These are phyloP conservation scores for Lachnum nothofagi DNA, from an alignment of 2,329 filamentous ascomycete genomes.

Conservation along the genomic window DNA sequence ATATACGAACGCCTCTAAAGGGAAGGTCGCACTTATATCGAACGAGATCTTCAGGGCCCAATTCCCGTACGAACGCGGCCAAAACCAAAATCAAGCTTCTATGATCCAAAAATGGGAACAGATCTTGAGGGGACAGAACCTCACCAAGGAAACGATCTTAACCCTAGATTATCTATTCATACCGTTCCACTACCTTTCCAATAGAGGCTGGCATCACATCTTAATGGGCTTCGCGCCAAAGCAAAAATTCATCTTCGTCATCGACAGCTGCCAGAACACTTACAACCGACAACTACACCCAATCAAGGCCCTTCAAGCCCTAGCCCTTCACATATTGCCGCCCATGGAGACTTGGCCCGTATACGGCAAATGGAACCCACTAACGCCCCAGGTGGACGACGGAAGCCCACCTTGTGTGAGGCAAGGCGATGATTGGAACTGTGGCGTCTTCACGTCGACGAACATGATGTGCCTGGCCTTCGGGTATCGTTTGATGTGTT, in stretches of 20 bases:
- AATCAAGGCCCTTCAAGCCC: background rate
- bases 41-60: background rate
- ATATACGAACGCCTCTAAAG: too few relatives aligned
- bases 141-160: background rate
- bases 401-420: background rate
- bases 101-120: background rate
- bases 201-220: background rate
- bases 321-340: background rate
- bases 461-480: slow-evolving; percentile 9
- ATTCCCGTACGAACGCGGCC: background rate
- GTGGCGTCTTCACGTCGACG: slow-evolving; percentile 4
- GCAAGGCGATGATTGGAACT: slow-evolving; percentile 4
- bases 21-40: background rate
- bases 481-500: slow-evolving; percentile 6
- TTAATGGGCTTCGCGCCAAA: background rate
- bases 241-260: slow-evolving; percentile 8
- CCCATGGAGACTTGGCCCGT: background rate
- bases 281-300: background rate
- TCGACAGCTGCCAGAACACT: background rate
- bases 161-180: background rate
- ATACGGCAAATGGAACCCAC: background rate
- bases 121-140: background rate
- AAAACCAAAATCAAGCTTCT: background rate
- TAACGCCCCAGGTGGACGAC: background rate
- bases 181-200: background rate